A percentile compares a stretch with the other conserved stretches of the same genome.
Conservation (phyloP, 768 basidiomycete genomes). For the Tubosaeta sp. region DNA sequence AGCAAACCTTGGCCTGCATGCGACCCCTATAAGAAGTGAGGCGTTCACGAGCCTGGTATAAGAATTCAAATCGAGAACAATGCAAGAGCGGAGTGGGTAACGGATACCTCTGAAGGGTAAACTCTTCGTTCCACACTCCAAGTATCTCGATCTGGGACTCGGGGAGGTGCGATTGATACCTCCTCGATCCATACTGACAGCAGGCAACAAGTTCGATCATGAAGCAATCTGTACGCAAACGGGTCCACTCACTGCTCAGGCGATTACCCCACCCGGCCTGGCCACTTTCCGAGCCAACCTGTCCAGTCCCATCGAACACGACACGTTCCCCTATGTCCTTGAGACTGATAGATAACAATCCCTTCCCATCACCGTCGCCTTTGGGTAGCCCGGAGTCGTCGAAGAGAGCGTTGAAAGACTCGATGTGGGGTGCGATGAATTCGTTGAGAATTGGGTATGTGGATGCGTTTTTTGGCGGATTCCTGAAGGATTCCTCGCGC, state of each 20-base stretch:
- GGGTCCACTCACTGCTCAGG: conserved; percentile 63
- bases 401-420: conserved; percentile 95
- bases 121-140: conserved; percentile 69
- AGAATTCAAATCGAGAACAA: conserved; percentile 5
- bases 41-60: conserved; percentile 79
- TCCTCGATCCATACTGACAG: conserved; percentile 87
- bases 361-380: conserved; percentile 73
- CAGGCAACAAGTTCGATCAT: neutral
- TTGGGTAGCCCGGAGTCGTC: conserved; percentile 81
- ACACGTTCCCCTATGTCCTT: conserved; percentile 87
- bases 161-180: conserved; percentile 77
- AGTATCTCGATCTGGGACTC: conserved; percentile 81
- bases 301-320: conserved; percentile 79
- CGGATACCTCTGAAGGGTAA: conserved; percentile 81
- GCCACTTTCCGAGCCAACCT: conserved; percentile 49
- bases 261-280: conserved; percentile 72
- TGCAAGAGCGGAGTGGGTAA: neutral
- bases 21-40: conserved; percentile 87
- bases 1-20: conserved; percentile 83
- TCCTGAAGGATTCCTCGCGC: conserved; percentile 73
- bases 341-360: conserved; percentile 72
- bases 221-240: conserved; percentile 6
- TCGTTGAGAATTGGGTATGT: conserved; percentile 83
- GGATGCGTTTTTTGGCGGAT: conserved; percentile 65
- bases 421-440: conserved; percentile 89